Evolutionary conservation across 177 flowering plant species (phyloP), one percentile per base, ranked within the genome.

Genomic region (Telopea speciosissima): DNA sequence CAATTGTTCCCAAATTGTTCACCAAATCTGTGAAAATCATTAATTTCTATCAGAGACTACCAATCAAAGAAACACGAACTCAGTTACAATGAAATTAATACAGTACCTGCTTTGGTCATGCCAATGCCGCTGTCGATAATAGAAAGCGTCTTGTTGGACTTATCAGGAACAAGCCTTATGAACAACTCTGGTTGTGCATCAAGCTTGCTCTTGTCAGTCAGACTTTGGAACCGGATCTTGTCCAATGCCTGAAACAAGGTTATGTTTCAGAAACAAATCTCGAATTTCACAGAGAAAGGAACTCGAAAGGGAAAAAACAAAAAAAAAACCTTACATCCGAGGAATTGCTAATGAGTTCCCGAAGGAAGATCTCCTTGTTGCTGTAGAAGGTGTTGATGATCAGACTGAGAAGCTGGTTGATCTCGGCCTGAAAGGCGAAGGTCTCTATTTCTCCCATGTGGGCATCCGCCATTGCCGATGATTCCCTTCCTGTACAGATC

Each of bases 351-450:
- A 83, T 81, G 70, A 81, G 78, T 60, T 83, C 85, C 16, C 85
- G 72, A 25, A 83, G 81, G 71, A 83, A 83, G 21, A 79, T 83
- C 78, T 81, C 85, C 70, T 79, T 83, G 80, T 80, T 81, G 76
- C 78, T 73, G 82, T 83, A 83, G 65, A 83, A 83, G 0, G 85
- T 81, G 69, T 83, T 83, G 78, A 83, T 83, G 76, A 83, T 81
- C 52, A 83, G 76, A 56, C 85, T 83, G 68, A 83, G 85, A 66
- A 81, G 83, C 68, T 83, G 85, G 79, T 79, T 83, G 71, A 83
- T 81, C 78, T 83, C 83, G 26, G 85, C 82, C 75, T 83, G 85
- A 72, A 83, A 81, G 9, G 85, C 82, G 44, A 83, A 83, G 40
- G 82, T 81, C 73, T 83, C 82, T 4, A 44, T 61, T 5, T 77